Evolutionary conservation across 2,329 filamentous ascomycete species (phyloP).

Genomic region (Botrytis tulipae): DNA sequence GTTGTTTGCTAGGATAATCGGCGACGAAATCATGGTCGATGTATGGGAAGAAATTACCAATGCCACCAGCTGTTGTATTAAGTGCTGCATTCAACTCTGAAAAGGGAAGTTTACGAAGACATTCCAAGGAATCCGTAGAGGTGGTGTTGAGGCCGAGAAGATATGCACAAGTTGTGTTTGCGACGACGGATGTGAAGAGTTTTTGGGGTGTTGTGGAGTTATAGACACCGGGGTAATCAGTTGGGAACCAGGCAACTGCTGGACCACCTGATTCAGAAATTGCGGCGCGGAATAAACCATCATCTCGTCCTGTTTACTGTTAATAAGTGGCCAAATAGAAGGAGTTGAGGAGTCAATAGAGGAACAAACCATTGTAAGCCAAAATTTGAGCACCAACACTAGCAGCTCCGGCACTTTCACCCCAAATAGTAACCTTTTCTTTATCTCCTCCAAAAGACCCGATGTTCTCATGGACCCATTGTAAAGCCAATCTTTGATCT

Average conservation of each 20-base stretch:
- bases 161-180: slow-evolving; percentile 35
- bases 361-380: slow-evolving; percentile 45
- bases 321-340: background rate
- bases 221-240: slow-evolving; percentile 7
- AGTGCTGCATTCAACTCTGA: slow-evolving; percentile 33
- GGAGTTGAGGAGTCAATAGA: background rate
- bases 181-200: slow-evolving; percentile 40
- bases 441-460: slow-evolving; percentile 45
- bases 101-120: slow-evolving; percentile 37
- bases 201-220: slow-evolving; percentile 29
- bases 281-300: slow-evolving; percentile 51
- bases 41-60: slow-evolving; percentile 40
- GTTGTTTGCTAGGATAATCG: slow-evolving; percentile 51
- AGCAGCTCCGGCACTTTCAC: slow-evolving; percentile 41
- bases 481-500: slow-evolving; percentile 45
- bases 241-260: slow-evolving; percentile 27
- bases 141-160: slow-evolving; percentile 40
- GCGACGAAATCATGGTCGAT: slow-evolving; percentile 43
- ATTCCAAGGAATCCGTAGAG: slow-evolving; percentile 27
- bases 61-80: slow-evolving; percentile 34
- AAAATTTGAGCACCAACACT: slow-evolving; percentile 36
- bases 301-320: slow-evolving; percentile 46
- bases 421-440: slow-evolving; percentile 47
- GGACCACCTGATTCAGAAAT: slow-evolving; percentile 47
- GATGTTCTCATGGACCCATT: slow-evolving; percentile 47